phyloP scores from a whole-genome alignment of 2,329 filamentous ascomycete genomes.

The Shiraia bambusicola region DNA sequence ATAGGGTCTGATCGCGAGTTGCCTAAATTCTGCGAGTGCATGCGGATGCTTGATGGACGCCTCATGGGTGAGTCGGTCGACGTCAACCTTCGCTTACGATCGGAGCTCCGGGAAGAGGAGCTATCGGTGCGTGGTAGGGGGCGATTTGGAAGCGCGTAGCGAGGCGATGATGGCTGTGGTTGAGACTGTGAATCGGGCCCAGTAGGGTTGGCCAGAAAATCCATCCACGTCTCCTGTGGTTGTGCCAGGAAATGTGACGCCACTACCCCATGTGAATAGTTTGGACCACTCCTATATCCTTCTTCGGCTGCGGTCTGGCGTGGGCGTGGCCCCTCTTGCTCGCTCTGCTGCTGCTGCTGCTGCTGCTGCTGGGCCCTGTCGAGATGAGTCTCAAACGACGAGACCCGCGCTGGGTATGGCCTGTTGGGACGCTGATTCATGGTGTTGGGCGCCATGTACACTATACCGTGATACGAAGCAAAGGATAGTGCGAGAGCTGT shows the following conservation, averaged over 20 bases:
- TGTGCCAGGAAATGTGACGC: constrained; percentile 32
- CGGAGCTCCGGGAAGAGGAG: constrained; percentile 24
- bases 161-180: constrained; percentile 12
- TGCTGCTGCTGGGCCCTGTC: constrained; percentile 14
- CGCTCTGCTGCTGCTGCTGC: constrained; percentile 4
- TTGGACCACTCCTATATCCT: background rate
- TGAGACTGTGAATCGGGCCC: constrained; percentile 5
- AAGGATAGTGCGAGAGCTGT: constrained; percentile 2
- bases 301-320: too few relatives aligned
- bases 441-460: constrained; percentile 16
- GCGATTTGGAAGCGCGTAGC: constrained; percentile 23
- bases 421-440: constrained; percentile 7
- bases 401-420: constrained; percentile 17
- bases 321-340: background rate
- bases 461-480: background rate
- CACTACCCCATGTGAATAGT: constrained; percentile 23
- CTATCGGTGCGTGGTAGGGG: constrained; percentile 19
- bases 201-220: constrained; percentile 32
- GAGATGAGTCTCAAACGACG: constrained; percentile 17
- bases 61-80: constrained; percentile 35
- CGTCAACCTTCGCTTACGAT: constrained; percentile 42
- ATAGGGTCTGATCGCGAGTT: constrained; percentile 26
- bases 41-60: constrained; percentile 30
- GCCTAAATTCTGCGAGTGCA: constrained; percentile 17
- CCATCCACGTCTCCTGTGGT: constrained; percentile 35